These are phyloP conservation scores for Seiridium unicorne DNA, from an alignment of 2,329 filamentous ascomycete genomes.

Conservation along the genomic window DNA sequence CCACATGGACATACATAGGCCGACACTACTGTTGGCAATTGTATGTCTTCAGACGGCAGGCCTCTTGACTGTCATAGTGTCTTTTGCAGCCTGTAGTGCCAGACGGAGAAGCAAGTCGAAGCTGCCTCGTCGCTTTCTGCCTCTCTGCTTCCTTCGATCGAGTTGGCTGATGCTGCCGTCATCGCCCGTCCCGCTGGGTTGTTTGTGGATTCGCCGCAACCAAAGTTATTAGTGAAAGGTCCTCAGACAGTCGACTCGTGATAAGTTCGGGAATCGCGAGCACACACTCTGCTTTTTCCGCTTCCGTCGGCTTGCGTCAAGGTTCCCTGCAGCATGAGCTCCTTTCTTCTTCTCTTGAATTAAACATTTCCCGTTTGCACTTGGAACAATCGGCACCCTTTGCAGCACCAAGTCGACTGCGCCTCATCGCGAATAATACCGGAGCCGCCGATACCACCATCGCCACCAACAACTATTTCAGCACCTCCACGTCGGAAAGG, in stretches of 20 bases:
- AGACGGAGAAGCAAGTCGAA: not conserved
- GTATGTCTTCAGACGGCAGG: not conserved
- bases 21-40: not conserved
- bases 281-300: too few relatives aligned
- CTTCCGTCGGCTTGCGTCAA: too few relatives aligned
- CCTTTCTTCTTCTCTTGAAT: not conserved
- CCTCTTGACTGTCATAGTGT: not conserved
- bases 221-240: not conserved
- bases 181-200: not conserved
- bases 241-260: not conserved
- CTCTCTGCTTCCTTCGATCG: not conserved
- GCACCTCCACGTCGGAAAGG: conserved; percentile 6
- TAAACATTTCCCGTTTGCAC: not conserved
- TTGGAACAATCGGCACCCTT: not conserved
- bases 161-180: not conserved
- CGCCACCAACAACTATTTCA: conserved; percentile 20
- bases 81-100: too few relatives aligned
- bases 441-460: conserved; percentile 19
- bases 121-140: not conserved
- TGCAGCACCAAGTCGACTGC: conserved; percentile 1
- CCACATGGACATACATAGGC: not conserved
- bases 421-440: conserved; percentile 8
- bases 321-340: not conserved
- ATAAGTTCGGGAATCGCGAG: too few relatives aligned
- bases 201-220: not conserved